Conservation (phyloP, 2,329 filamentous ascomycete species). For the Cercospora sojina region DNA sequence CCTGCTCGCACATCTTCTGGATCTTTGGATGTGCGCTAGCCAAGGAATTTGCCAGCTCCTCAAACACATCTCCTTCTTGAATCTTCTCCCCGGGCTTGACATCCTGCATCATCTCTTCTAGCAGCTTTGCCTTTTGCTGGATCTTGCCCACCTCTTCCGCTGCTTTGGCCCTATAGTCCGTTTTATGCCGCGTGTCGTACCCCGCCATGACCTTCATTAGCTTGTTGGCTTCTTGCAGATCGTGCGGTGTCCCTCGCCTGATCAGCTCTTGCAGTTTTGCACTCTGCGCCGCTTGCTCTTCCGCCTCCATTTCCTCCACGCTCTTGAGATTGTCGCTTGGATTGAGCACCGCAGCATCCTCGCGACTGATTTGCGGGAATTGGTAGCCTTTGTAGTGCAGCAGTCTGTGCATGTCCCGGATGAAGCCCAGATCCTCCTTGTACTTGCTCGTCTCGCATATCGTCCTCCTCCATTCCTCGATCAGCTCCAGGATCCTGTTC, state of each 20-base stretch:
- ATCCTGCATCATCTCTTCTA: slow-evolving; percentile 88
- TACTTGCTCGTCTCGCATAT: slow-evolving; percentile 98
- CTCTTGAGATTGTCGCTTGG: slow-evolving; percentile 96
- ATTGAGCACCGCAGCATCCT: slow-evolving; percentile 95
- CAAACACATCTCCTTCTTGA: slow-evolving; percentile 65
- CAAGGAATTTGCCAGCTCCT: slow-evolving; percentile 83
- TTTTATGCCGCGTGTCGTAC: slow-evolving; percentile 92
- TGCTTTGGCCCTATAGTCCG: slow-evolving; percentile 95
- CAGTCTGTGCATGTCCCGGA: slow-evolving; percentile 94
- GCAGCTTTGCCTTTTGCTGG: slow-evolving; percentile 86
- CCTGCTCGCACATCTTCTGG: slow-evolving; percentile 98
- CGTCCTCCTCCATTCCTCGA: slow-evolving; percentile 97
- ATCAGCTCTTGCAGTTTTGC: slow-evolving; percentile 98
- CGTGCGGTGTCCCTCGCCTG: slow-evolving; percentile 83
- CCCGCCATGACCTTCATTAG: slow-evolving; percentile 99
- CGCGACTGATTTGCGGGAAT: slow-evolving; percentile 86
- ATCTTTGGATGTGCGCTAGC: slow-evolving; percentile 97
- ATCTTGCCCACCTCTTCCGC: slow-evolving; percentile 93
- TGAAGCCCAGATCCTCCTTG: slow-evolving; percentile 94
- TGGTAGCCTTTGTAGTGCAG: slow-evolving; percentile 96
- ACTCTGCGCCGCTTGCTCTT: slow-evolving; percentile 89
- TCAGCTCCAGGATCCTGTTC: slow-evolving; percentile 86
- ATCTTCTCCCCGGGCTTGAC: slow-evolving; percentile 81
- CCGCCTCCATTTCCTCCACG: slow-evolving; percentile 97
- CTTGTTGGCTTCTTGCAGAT: slow-evolving; percentile 93